Conservation (phyloP, 495 filamentous ascomycete species). For the Diplogelasinospora grovesii region DNA sequence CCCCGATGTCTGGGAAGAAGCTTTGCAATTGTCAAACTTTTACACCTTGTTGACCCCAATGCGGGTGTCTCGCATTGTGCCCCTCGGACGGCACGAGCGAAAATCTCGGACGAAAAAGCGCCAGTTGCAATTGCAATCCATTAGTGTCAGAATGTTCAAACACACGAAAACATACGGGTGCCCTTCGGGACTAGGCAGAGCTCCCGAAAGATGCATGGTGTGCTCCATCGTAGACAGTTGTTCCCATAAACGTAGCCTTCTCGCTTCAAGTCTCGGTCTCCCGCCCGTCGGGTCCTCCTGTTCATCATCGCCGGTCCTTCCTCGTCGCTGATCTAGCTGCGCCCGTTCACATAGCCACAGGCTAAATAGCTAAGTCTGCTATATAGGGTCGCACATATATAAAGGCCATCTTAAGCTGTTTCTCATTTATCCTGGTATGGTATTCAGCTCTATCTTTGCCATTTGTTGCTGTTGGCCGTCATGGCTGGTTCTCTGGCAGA, state of each 20-base stretch:
- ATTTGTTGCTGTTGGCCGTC: no score
- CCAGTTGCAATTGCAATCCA: constrained; percentile 2
- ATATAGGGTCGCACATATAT: constrained; percentile 3
- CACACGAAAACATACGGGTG: not conserved
- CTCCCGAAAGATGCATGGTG: constrained; percentile 8
- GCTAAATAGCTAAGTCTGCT: constrained; percentile 9
- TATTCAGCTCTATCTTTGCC: not conserved
- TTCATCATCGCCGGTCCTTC: not conserved
- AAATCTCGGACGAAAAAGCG: constrained; percentile 4
- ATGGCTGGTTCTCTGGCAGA: constrained; percentile 8
- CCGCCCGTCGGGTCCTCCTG: not conserved
- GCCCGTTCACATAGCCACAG: constrained; percentile 3
- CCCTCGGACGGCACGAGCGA: constrained; percentile 9
- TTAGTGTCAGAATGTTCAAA: no score
- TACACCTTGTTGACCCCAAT: no score
- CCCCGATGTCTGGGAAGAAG: no score
- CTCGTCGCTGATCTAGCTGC: not conserved
- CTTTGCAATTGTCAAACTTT: no score
- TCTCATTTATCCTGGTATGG: constrained; percentile 4
- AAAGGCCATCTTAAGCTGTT: not conserved
- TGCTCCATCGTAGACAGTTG: not conserved
- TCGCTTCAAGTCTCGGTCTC: not conserved
- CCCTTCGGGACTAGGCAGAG: constrained; percentile 6
- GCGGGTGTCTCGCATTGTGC: constrained; percentile 1
- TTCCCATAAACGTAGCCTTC: not conserved